Conservation (phyloP, 257 asterid species). For the Euphrasia confusa region DNA sequence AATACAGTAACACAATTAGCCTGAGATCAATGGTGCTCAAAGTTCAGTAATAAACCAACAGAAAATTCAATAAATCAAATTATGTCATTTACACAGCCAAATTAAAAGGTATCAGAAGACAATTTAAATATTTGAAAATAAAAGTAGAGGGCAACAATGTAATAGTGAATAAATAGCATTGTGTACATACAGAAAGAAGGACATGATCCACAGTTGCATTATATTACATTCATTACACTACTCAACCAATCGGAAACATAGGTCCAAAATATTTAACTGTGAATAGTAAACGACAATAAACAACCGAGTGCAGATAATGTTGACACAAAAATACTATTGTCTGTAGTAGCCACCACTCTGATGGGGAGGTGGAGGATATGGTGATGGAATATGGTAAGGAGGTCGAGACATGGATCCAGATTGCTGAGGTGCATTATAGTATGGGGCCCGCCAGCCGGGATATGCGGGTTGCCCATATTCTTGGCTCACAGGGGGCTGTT, state of each 20-base stretch:
- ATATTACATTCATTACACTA: constrained; percentile 11
- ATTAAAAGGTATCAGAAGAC: constrained; percentile 19
- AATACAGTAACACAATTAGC: too few species aligned
- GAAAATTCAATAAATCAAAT: constrained; percentile 19
- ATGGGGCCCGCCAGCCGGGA: constrained; percentile 93
- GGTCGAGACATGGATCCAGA: constrained; percentile 76
- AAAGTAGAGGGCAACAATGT: constrained; percentile 7
- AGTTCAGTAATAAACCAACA: constrained; percentile 18
- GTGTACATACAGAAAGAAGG: constrained; percentile 15
- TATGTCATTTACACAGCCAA: constrained; percentile 15
- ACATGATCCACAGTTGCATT: constrained; percentile 10
- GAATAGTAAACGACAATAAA: not conserved
- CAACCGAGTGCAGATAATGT: constrained; percentile 16
- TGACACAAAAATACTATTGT: constrained; percentile 32
- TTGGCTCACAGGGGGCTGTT: constrained; percentile 44
- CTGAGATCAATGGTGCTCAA: too few species aligned
- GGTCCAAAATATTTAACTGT: constrained; percentile 6
- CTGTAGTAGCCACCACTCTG: constrained; percentile 76
- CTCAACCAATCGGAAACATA: constrained; percentile 18
- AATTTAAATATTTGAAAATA: constrained; percentile 9
- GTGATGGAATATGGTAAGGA: constrained; percentile 65
- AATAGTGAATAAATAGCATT: constrained; percentile 17
- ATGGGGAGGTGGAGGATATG: constrained; percentile 76
- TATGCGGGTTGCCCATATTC: constrained; percentile 88
- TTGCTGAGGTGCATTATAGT: constrained; percentile 75